These are phyloP conservation scores for Leccinum aurantiacum DNA, from an alignment of 768 basidiomycete genomes.

Conservation along the genomic window DNA sequence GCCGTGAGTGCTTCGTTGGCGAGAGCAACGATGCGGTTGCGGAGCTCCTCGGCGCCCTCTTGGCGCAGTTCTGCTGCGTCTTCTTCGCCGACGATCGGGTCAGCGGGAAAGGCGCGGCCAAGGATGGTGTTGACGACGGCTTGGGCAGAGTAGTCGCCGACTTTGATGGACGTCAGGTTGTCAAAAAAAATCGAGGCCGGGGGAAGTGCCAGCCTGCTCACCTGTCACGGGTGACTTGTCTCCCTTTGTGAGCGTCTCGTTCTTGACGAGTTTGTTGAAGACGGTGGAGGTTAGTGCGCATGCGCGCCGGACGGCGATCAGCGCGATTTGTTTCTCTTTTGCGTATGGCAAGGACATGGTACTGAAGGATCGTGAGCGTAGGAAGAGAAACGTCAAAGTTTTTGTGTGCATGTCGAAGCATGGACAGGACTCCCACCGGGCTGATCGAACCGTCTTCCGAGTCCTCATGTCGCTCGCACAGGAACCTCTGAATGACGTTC, in stretches of 20 bases:
- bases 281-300: conserved; percentile 77
- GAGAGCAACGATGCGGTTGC: conserved; percentile 71
- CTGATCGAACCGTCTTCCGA: too few relatives aligned
- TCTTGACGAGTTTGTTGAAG: conserved; percentile 80
- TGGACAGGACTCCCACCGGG: too few relatives aligned
- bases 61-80: conserved; percentile 76
- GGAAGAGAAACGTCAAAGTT: neutral
- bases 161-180: conserved; percentile 44
- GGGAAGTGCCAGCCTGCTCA: conserved; percentile 27
- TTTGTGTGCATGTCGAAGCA: too few relatives aligned
- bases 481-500: too few relatives aligned
- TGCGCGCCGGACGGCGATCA: conserved; percentile 65
- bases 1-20: conserved; percentile 75
- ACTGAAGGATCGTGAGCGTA: conserved; percentile 1
- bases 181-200: conserved; percentile 17
- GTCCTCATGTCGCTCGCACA: too few relatives aligned
- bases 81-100: conserved; percentile 85
- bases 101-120: conserved; percentile 70
- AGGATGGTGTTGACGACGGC: conserved; percentile 88
- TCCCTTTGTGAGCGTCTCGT: conserved; percentile 81
- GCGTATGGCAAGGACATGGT: conserved; percentile 57
- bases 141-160: conserved; percentile 93
- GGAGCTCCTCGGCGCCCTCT: conserved; percentile 40
- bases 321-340: conserved; percentile 75
- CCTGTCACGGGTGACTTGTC: conserved; percentile 94